Evolutionary conservation across 208 protist species (phyloP).

Genomic region (Trypanosoma lewisi): DNA sequence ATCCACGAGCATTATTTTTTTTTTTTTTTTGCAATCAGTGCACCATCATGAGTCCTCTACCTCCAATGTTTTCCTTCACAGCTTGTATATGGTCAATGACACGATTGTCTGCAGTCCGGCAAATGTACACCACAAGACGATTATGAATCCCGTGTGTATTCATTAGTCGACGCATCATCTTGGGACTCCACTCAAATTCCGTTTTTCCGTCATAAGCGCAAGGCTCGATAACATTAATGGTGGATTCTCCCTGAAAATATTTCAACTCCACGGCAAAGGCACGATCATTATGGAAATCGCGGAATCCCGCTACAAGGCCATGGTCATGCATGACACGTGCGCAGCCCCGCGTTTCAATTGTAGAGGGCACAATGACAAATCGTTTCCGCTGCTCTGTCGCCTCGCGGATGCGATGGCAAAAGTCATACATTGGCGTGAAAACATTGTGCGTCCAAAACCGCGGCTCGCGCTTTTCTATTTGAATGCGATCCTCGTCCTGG

Average conservation of each 20-base stretch:
- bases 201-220: slow-evolving; percentile 84
- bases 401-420: slow-evolving; percentile 88
- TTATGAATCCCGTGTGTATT: slow-evolving; percentile 89
- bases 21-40: slow-evolving; percentile 36
- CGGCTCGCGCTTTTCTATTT: slow-evolving; percentile 81
- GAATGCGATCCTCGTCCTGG: slow-evolving; percentile 79
- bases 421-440: slow-evolving; percentile 83
- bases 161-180: slow-evolving; percentile 88
- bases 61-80: slow-evolving; percentile 82
- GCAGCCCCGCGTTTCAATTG: slow-evolving; percentile 82
- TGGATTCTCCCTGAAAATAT: slow-evolving; percentile 88
- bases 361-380: slow-evolving; percentile 89
- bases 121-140: slow-evolving; percentile 83
- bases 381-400: slow-evolving; percentile 85
- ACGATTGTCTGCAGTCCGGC: slow-evolving; percentile 81
- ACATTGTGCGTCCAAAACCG: slow-evolving; percentile 75
- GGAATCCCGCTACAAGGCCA: slow-evolving; percentile 86
- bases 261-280: slow-evolving; percentile 91
- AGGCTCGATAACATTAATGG: slow-evolving; percentile 87
- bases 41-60: slow-evolving; percentile 86
- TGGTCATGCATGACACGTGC: slow-evolving; percentile 86
- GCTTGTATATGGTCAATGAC: slow-evolving; percentile 91
- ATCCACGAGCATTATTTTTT: background rate
- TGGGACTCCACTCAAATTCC: slow-evolving; percentile 91
- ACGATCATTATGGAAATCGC: slow-evolving; percentile 91